Percentiles rank a stretch among this genome's conserved stretches.
phyloP scores from a whole-genome alignment of 2,329 filamentous ascomycete species.

The Graphilbum fragrans region DNA sequence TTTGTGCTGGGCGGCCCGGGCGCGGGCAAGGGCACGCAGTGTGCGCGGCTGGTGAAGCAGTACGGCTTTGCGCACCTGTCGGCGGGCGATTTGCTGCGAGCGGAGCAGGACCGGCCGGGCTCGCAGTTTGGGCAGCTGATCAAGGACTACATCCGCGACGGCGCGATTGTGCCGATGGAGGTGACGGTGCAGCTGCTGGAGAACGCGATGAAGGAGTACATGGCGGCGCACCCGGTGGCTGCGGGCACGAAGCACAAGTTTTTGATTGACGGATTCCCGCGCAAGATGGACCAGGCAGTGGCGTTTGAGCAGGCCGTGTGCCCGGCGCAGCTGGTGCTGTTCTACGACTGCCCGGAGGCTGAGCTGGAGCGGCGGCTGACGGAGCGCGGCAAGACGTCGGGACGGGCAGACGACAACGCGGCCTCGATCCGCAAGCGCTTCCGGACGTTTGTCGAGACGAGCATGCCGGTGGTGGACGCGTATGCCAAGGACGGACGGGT shows the following conservation, averaged over 20 bases:
- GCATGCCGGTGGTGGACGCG: slow-evolving; percentile 90
- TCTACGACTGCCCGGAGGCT: slow-evolving; percentile 85
- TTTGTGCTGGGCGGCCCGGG: slow-evolving; percentile 95
- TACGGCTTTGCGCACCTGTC: slow-evolving; percentile 90
- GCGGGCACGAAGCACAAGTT: slow-evolving; percentile 40
- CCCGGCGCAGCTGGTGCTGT: slow-evolving; percentile 72
- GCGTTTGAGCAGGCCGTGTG: slow-evolving; percentile 90
- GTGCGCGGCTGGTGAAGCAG: slow-evolving; percentile 71
- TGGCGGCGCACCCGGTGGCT: slow-evolving; percentile 31
- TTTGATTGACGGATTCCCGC: slow-evolving; percentile 72
- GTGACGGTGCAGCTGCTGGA: slow-evolving; percentile 89
- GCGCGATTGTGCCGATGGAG: slow-evolving; percentile 96
- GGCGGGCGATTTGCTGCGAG: slow-evolving; percentile 84
- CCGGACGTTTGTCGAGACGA: slow-evolving; percentile 84
- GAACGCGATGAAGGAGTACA: slow-evolving; percentile 72
- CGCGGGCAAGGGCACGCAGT: slow-evolving; percentile 94
- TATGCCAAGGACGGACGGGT: slow-evolving; percentile 69
- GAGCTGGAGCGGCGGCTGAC: slow-evolving; percentile 77
- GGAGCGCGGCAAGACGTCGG: slow-evolving; percentile 85
- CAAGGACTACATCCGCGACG: slow-evolving; percentile 84
- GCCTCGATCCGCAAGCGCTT: slow-evolving; percentile 97
- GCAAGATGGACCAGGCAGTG: slow-evolving; percentile 92
- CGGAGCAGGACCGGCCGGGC: slow-evolving; percentile 78
- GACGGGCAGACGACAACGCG: slow-evolving; percentile 83
- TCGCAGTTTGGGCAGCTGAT: slow-evolving; percentile 89